Base-by-base conservation (phyloP, 169 alveolate genomes). In the Plasmodium knowlesi region DNA sequence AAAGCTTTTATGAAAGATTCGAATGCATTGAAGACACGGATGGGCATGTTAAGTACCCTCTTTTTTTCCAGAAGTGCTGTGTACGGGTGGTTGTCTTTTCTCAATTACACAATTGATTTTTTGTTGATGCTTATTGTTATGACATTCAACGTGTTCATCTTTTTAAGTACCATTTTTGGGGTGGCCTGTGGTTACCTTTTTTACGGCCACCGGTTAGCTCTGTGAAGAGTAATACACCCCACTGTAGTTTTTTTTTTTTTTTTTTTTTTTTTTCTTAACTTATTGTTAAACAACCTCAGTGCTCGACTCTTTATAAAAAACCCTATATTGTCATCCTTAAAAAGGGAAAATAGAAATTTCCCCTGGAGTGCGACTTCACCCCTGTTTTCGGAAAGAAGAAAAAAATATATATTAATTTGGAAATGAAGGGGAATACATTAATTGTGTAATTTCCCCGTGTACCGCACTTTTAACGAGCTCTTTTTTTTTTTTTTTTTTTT, bases 131-230 rank as follows among this genome's bases (percentile, higher is more conserved):
- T 90, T n/a, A 80, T 90, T 22, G 92, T 90, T 2, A 90, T 90
- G 95, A 81, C 92, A n/a, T 90, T 90, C 41, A 90, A 90, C 57
- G 43, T 70, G 25, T 90, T 30, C 67, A 90, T 90, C 9, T 90
- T 90, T 43, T 41, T 90, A 43, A 90, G 95, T 70, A 25, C 25
- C 28, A 90, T 90, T 72, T 14, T 46, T 25, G 95, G 95, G 16
- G 16, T 90, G 10, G 12, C 95, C 12, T 10, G 39, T 41, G 91
- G 80, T 10, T 90, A 90, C 82, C 34, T 90, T 32, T 81, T 90
- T 46, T 80, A 22, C 25, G 92, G 92, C 25, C 86, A 88, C 30
- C 22, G 34, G 43, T 34, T 37, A 25, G 43, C 57, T 12, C 34
- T 32, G 28, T 76, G 34, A 41, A 34, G 28, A 76, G 83, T 39